Evolutionary conservation across 371 early-diverging fungal genomes (phyloP).

Genomic region (Coemansia sp.): DNA sequence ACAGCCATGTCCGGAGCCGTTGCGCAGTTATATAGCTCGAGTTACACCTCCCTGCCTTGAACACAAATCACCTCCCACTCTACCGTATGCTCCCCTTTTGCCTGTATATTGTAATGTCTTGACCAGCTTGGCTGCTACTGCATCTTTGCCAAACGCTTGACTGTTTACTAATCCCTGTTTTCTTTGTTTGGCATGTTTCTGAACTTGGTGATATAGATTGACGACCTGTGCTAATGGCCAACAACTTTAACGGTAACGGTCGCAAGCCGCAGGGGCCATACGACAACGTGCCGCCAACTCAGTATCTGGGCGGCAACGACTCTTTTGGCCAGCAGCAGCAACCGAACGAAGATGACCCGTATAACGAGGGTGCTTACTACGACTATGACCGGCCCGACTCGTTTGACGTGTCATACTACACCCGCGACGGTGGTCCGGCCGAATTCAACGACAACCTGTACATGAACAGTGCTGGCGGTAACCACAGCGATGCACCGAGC

Average conservation of each 20-base stretch:
- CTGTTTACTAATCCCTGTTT: slow-evolving; percentile 8
- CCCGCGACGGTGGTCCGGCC: slow-evolving; percentile 25
- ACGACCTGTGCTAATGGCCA: slow-evolving; percentile 13
- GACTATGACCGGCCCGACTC: slow-evolving; percentile 53
- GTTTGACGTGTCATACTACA: slow-evolving; percentile 55
- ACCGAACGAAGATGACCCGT: slow-evolving; percentile 49
- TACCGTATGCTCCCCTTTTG: not conserved
- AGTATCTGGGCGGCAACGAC: slow-evolving; percentile 39
- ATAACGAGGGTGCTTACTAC: slow-evolving; percentile 49
- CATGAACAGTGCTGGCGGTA: slow-evolving; percentile 21
- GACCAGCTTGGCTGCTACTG: not conserved
- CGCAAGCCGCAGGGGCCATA: slow-evolving; percentile 33
- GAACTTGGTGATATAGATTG: not conserved
- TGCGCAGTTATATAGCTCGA: not conserved
- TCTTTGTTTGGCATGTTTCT: not conserved
- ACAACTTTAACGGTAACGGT: slow-evolving; percentile 26
- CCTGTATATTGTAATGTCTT: not conserved
- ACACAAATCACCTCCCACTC: not conserved
- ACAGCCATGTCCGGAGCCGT: not conserved
- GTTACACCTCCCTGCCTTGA: not conserved
- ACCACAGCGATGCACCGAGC: slow-evolving; percentile 31
- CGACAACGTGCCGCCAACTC: slow-evolving; percentile 48
- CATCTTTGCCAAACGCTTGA: not conserved
- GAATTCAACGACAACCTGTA: slow-evolving; percentile 45
- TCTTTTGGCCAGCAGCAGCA: slow-evolving; percentile 24